A percentile compares a stretch with the other conserved stretches of the same genome.
Evolutionary conservation across 2,329 filamentous ascomycete genomes (phyloP).

Genomic region (Calonectria leucothoes): DNA sequence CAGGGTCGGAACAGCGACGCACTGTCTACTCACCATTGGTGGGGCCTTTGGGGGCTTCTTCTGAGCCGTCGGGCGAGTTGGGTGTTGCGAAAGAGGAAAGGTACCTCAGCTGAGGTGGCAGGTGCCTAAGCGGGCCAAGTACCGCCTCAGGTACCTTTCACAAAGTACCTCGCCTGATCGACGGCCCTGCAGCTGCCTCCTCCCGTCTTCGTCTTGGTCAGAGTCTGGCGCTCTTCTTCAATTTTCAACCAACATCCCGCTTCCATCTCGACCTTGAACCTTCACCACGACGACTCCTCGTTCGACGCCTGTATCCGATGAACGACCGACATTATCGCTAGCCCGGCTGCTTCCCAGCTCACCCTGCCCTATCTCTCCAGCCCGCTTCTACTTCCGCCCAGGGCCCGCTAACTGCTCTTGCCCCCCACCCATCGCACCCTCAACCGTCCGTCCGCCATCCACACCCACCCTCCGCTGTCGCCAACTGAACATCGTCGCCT

Average conservation of each 20-base stretch:
- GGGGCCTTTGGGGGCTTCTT: constrained; percentile 5
- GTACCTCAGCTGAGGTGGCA: constrained; percentile 11
- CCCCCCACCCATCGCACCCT: constrained; percentile 36
- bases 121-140: constrained; percentile 12
- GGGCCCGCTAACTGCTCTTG: constrained; percentile 15
- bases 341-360: constrained; percentile 19
- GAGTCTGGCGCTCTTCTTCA: constrained; percentile 33
- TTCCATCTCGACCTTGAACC: constrained; percentile 11
- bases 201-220: constrained; percentile 28
- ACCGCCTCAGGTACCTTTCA: constrained; percentile 15
- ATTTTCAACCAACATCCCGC: constrained; percentile 14
- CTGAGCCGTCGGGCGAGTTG: not conserved
- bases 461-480: constrained; percentile 20
- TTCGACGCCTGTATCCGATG: constrained; percentile 21
- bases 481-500: constrained; percentile 27
- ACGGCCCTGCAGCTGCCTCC: constrained; percentile 41
- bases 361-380: not conserved
- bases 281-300: constrained; percentile 10
- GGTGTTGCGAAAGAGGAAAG: not conserved
- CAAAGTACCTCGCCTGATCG: constrained; percentile 35
- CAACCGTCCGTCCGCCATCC: constrained; percentile 23
- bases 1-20: constrained; percentile 24
- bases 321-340: constrained; percentile 26
- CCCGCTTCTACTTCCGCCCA: constrained; percentile 14
- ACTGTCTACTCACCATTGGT: constrained; percentile 27